Evolutionary conservation across 495 filamentous ascomycete genomes (phyloP).

Genomic region (Lasiosphaeria ovina): DNA sequence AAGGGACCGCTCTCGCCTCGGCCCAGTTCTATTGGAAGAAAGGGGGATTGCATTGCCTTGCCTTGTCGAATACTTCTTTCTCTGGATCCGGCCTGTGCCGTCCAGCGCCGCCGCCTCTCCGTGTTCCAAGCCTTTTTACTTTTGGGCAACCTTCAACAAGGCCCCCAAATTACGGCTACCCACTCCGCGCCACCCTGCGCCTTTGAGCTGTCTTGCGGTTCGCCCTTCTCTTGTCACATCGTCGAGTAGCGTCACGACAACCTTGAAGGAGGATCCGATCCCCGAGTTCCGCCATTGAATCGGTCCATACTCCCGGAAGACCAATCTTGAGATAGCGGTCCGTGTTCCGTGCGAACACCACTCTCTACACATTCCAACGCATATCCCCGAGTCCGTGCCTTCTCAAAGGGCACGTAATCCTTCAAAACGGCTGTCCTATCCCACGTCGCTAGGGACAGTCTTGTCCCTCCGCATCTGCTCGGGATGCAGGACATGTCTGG

Average conservation of each 20-base stretch:
- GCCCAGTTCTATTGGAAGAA: not conserved
- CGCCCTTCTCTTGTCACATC: not conserved
- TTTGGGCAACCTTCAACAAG: not conserved
- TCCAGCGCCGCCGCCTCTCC: slow-evolving; percentile 6
- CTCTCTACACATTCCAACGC: slow-evolving; percentile 23
- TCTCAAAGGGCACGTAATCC: slow-evolving; percentile 51
- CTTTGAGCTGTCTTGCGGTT: not conserved
- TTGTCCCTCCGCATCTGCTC: slow-evolving; percentile 75
- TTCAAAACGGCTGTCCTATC: slow-evolving; percentile 71
- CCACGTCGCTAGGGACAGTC: slow-evolving; percentile 65
- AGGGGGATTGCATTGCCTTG: slow-evolving; percentile 12
- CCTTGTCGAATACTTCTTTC: slow-evolving; percentile 25
- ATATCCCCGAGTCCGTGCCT: slow-evolving; percentile 44
- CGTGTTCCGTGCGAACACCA: slow-evolving; percentile 1
- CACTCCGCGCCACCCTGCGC: not conserved
- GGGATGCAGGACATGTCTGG: slow-evolving; percentile 83
- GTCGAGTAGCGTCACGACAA: not conserved
- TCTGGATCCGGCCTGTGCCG: slow-evolving; percentile 18
- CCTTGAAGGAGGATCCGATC: too few relatives aligned
- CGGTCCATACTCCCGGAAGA: slow-evolving; percentile 4
- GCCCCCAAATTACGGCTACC: not conserved
- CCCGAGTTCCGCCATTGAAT: not conserved
- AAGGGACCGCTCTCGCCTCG: not conserved
- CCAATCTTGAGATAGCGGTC: not conserved
- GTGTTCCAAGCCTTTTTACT: slow-evolving; percentile 4